phyloP scores from a whole-genome alignment of 495 filamentous ascomycete genomes.

The Clohesyomyces aquaticus region DNA sequence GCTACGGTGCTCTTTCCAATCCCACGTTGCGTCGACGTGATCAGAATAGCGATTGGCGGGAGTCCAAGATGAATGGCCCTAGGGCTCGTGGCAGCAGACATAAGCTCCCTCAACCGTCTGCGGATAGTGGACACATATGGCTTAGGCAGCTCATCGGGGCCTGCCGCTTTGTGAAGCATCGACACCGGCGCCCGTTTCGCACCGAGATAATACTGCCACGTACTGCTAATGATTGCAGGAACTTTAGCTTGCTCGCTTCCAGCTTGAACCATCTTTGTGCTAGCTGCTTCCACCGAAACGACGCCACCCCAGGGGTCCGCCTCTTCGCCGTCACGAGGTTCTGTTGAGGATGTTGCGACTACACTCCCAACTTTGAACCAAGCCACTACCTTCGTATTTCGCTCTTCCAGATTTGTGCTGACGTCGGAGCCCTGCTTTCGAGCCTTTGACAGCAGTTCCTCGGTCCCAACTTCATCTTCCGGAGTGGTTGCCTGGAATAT shows the following conservation, averaged over 20 bases:
- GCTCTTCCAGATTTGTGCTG: background rate
- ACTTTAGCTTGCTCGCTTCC: conserved; percentile 78
- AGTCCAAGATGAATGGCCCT: conserved; percentile 83
- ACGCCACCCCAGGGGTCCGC: conserved; percentile 81
- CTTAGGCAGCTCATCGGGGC: conserved; percentile 42
- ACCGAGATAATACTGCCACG: conserved; percentile 87
- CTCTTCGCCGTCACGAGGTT: conserved; percentile 51
- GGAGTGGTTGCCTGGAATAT: conserved; percentile 63
- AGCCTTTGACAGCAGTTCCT: conserved; percentile 41
- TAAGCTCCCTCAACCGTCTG: conserved; percentile 78
- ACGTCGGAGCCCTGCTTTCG: conserved; percentile 6
- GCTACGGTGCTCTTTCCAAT: conserved; percentile 87
- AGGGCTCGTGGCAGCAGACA: conserved; percentile 85
- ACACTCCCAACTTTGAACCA: conserved; percentile 89
- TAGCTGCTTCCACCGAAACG: conserved; percentile 77
- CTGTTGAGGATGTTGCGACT: conserved; percentile 59
- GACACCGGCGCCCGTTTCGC: conserved; percentile 58
- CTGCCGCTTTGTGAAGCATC: conserved; percentile 1
- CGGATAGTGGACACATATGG: conserved; percentile 69
- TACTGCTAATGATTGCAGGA: conserved; percentile 70
- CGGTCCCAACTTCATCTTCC: conserved; percentile 41
- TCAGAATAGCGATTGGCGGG: conserved; percentile 82
- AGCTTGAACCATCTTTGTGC: conserved; percentile 84
- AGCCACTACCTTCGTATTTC: conserved; percentile 63
- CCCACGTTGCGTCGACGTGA: conserved; percentile 85